phyloP scores from a whole-genome alignment of 176 grass and related monocot genomes.

The Musa acuminata region DNA sequence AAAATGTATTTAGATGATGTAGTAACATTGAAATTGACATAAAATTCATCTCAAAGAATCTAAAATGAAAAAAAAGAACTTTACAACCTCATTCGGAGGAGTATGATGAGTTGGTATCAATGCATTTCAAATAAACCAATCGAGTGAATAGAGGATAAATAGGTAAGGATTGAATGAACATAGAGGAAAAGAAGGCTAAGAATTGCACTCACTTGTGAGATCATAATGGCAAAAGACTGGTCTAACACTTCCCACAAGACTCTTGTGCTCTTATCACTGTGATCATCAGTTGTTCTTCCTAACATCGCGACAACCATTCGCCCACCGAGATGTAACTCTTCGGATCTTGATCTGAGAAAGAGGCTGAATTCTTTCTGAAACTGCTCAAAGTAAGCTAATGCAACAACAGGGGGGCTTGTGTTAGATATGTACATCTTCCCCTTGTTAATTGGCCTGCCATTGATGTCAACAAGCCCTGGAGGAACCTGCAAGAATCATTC shows the following conservation, averaged over 20 bases:
- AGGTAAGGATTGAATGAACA: too few species aligned
- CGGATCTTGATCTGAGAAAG: conserved; percentile 71
- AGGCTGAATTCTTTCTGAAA: conserved; percentile 76
- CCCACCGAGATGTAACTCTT: conserved; percentile 52
- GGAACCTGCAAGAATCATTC: conserved; percentile 41
- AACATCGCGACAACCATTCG: conserved; percentile 84
- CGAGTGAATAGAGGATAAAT: too few species aligned
- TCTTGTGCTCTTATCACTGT: conserved; percentile 40
- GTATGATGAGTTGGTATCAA: too few species aligned
- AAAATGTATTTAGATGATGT: too few species aligned
- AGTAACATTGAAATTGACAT: too few species aligned
- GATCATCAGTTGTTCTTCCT: conserved; percentile 41
- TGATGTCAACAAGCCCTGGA: conserved; percentile 35
- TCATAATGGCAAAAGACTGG: conserved; percentile 60
- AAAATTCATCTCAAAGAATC: too few species aligned
- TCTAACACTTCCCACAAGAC: conserved; percentile 80
- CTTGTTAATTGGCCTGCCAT: conserved; percentile 44
- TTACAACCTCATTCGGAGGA: too few species aligned
- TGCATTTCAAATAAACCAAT: too few species aligned
- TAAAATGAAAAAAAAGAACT: too few species aligned
- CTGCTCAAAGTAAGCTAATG: conserved; percentile 53
- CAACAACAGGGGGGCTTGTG: conserved; percentile 48
- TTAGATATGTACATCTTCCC: conserved; percentile 82
- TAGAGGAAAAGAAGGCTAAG: too few species aligned
- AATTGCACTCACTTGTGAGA: conserved; percentile 38